These are phyloP conservation scores for Daldinia vernicosa DNA, from an alignment of 495 filamentous ascomycete genomes.

Conservation along the genomic window DNA sequence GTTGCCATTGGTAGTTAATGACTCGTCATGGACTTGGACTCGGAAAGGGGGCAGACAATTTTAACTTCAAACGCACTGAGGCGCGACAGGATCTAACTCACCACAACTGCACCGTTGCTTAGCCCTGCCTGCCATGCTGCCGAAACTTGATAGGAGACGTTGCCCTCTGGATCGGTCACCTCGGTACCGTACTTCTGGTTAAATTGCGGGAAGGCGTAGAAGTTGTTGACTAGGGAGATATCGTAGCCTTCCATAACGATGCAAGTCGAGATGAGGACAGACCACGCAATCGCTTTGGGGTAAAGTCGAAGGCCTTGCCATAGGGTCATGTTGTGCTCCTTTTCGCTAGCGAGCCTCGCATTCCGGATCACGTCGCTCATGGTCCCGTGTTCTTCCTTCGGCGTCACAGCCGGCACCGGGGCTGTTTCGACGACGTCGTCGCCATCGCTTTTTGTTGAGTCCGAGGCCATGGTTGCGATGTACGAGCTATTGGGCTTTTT, in stretches of 20 bases:
- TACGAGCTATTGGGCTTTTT: neutral
- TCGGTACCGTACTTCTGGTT: slow-evolving; percentile 73
- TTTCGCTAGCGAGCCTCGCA: slow-evolving; percentile 58
- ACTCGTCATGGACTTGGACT: neutral
- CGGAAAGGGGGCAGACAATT: neutral
- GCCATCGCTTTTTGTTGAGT: slow-evolving; percentile 20
- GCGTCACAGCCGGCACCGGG: slow-evolving; percentile 28
- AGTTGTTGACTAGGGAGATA: slow-evolving; percentile 66
- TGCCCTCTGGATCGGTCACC: slow-evolving; percentile 56
- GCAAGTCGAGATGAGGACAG: slow-evolving; percentile 67
- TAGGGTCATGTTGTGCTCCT: slow-evolving; percentile 65
- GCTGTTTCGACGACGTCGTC: slow-evolving; percentile 20
- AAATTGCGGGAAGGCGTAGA: slow-evolving; percentile 68
- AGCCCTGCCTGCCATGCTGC: slow-evolving; percentile 81
- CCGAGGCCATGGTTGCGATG: slow-evolving; percentile 17
- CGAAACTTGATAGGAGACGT: slow-evolving; percentile 67
- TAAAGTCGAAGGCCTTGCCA: slow-evolving; percentile 62
- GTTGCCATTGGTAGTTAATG: slow-evolving; percentile 2
- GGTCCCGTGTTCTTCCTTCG: slow-evolving; percentile 42
- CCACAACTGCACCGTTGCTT: slow-evolving; percentile 65
- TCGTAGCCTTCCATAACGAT: slow-evolving; percentile 75
- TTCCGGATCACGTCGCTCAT: slow-evolving; percentile 55
- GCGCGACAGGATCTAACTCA: slow-evolving; percentile 41
- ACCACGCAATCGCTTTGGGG: slow-evolving; percentile 67
- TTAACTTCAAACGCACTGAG: slow-evolving; percentile 1